These are phyloP conservation scores for Trifolium pratense DNA, from an alignment of 306 rosid genomes.

Conservation along the genomic window DNA sequence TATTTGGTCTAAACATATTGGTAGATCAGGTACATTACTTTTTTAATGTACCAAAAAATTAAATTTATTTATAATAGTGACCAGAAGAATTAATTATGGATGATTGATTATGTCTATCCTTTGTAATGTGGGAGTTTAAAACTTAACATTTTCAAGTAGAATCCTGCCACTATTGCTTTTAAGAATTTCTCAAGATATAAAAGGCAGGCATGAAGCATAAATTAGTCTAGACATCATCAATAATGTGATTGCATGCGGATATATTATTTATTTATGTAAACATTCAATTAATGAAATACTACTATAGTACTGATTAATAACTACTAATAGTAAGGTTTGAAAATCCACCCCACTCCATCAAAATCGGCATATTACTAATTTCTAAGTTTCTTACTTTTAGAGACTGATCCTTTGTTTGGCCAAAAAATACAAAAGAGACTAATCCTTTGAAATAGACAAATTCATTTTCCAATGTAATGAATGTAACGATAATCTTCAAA, in stretches of 20 bases:
- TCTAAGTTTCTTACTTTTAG: too few species aligned
- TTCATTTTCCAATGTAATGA: too few species aligned
- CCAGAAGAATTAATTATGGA: neutral
- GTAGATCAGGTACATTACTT: too few species aligned
- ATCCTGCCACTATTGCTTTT: conserved; percentile 34
- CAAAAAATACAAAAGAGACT: too few species aligned
- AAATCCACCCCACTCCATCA: conserved; percentile 25
- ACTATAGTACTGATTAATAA: neutral
- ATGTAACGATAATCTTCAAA: too few species aligned
- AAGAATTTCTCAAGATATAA: conserved; percentile 9
- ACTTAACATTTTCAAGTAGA: conserved; percentile 35
- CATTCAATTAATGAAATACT: neutral
- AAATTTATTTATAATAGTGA: too few species aligned
- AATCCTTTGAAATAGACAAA: too few species aligned
- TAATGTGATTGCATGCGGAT: conserved; percentile 31
- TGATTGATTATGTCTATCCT: conserved; percentile 40
- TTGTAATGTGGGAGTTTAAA: conserved; percentile 7
- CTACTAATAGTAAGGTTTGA: conserved; percentile 21
- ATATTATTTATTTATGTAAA: neutral
- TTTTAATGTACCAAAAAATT: too few species aligned
- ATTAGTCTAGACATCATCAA: conserved; percentile 33
- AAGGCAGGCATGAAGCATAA: conserved; percentile 11
- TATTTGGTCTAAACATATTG: too few species aligned
- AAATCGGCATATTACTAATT: neutral
- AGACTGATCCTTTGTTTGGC: too few species aligned